A percentile compares a stretch with the other conserved stretches of the same genome.
Evolutionary conservation across 768 basidiomycete genomes (phyloP).

Genomic region (Psilocybe cyanescens): DNA sequence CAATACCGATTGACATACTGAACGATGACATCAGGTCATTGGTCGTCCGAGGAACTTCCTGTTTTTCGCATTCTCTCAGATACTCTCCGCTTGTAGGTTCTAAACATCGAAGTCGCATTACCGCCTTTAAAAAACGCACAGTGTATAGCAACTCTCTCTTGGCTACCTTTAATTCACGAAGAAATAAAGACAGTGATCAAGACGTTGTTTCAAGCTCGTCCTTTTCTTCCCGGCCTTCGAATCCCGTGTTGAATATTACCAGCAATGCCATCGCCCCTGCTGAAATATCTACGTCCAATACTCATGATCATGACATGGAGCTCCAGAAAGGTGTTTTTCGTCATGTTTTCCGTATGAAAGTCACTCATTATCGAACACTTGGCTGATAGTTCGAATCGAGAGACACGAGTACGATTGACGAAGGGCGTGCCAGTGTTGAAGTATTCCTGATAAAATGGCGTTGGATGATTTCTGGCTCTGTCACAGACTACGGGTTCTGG

Average conservation of each 20-base stretch:
- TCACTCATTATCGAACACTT: too few species aligned
- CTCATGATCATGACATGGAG: neutral
- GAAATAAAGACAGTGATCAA: neutral
- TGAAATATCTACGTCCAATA: neutral
- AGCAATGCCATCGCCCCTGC: neutral
- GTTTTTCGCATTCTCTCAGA: conserved; percentile 14
- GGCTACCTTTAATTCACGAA: conserved; percentile 17
- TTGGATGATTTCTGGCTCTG: too few species aligned
- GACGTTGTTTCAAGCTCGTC: neutral
- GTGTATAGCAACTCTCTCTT: conserved; percentile 18
- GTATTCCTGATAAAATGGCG: too few species aligned
- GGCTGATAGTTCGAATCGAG: too few species aligned
- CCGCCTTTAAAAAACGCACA: neutral
- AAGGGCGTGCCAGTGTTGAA: neutral
- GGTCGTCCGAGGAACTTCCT: conserved; percentile 10
- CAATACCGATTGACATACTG: neutral
- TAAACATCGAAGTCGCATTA: neutral
- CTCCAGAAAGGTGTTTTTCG: neutral
- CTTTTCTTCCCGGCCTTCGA: neutral
- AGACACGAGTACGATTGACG: too few species aligned
- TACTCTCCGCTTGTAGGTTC: conserved; percentile 11
- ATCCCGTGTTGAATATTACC: neutral
- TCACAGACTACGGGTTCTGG: too few species aligned
- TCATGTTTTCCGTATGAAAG: too few species aligned
- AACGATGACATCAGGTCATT: conserved; percentile 7